phyloP scores from a whole-genome alignment of 1,284 basidiomycete species.

The Ganoderma resinaceum region DNA sequence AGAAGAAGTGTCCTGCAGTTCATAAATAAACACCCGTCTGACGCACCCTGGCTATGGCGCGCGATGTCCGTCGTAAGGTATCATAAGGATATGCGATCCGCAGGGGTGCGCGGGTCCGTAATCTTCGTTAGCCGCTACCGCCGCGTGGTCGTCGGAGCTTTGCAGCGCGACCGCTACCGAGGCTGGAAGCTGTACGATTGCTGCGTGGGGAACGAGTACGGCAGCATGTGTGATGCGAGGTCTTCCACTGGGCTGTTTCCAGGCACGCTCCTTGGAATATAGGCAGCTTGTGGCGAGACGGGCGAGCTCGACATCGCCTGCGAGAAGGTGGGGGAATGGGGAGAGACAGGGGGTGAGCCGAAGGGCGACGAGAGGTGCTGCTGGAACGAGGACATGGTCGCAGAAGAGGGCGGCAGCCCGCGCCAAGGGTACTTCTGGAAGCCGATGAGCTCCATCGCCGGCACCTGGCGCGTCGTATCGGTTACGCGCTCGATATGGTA shows the following conservation, averaged over 20 bases:
- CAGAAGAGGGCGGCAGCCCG: slow-evolving; percentile 17
- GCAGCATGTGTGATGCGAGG: slow-evolving; percentile 8
- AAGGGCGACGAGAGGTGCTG: slow-evolving; percentile 33
- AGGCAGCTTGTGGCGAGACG: slow-evolving; percentile 23
- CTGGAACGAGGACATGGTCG: slow-evolving; percentile 34
- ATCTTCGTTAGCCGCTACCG: neutral
- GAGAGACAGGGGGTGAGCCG: slow-evolving; percentile 28
- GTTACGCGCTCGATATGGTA: slow-evolving; percentile 68
- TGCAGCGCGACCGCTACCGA: slow-evolving; percentile 1
- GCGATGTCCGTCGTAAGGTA: slow-evolving; percentile 18
- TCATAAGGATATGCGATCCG: neutral
- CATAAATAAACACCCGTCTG: slow-evolving; percentile 22
- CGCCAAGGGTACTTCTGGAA: slow-evolving; percentile 54
- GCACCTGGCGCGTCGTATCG: slow-evolving; percentile 49
- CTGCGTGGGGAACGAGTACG: slow-evolving; percentile 7
- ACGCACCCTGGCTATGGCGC: slow-evolving; percentile 9
- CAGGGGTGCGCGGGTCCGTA: neutral
- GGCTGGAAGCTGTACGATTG: neutral
- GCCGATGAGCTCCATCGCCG: slow-evolving; percentile 64
- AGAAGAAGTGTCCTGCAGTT: slow-evolving; percentile 6
- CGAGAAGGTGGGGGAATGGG: slow-evolving; percentile 27
- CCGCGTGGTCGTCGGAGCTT: neutral
- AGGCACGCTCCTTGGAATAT: slow-evolving; percentile 16
- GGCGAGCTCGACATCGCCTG: slow-evolving; percentile 22
- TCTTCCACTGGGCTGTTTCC: neutral